phyloP scores from a whole-genome alignment of 805 yeast species.

The Peterozyma toletana region DNA sequence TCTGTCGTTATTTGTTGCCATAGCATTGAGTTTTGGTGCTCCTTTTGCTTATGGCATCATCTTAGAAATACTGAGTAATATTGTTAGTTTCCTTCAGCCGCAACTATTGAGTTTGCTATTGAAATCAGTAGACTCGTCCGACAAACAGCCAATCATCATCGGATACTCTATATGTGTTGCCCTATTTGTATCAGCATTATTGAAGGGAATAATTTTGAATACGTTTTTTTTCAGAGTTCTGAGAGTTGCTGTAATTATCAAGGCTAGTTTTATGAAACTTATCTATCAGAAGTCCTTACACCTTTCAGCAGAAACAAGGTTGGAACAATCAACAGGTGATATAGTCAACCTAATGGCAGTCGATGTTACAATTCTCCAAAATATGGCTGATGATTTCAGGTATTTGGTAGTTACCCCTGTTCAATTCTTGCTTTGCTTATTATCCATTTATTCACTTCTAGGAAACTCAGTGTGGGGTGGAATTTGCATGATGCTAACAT shows the following conservation, averaged over 20 bases:
- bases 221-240: constrained; percentile 35
- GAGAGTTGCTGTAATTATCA: constrained; percentile 36
- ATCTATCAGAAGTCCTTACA: constrained; percentile 54
- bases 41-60: neutral
- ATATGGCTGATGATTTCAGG: constrained; percentile 19
- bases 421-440: constrained; percentile 34
- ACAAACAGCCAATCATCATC: constrained; percentile 31
- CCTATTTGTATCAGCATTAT: constrained; percentile 47
- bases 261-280: constrained; percentile 49
- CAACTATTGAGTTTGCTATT: constrained; percentile 37
- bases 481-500: constrained; percentile 39
- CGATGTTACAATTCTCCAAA: constrained; percentile 51
- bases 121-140: constrained; percentile 20
- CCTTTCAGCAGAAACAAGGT: constrained; percentile 50
- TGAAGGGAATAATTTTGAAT: constrained; percentile 51
- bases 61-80: neutral
- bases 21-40: neutral
- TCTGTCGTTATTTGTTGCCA: neutral
- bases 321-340: constrained; percentile 53
- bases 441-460: constrained; percentile 42
- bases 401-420: constrained; percentile 32
- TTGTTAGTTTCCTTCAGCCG: constrained; percentile 30
- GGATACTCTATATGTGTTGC: constrained; percentile 50
- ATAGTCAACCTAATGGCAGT: constrained; percentile 61
- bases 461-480: constrained; percentile 59